Evolutionary conservation across 352 stramenopile genomes (phyloP).

Genomic region (Phytophthora macrochlamydospora): DNA sequence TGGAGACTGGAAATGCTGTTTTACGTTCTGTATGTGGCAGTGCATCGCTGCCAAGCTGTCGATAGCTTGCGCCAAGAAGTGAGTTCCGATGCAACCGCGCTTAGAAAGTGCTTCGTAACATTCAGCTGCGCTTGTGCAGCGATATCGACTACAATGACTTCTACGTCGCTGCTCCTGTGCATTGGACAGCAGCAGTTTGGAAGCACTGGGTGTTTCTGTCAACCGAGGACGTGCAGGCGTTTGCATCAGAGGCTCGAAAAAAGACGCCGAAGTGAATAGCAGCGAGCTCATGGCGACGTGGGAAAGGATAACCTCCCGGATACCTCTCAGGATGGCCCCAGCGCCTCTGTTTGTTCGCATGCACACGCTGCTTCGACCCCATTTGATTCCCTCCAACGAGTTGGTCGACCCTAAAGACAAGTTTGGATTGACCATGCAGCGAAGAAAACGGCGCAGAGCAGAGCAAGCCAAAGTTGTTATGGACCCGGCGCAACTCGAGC

Average conservation of each 20-base stretch:
- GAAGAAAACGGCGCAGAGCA: conserved; percentile 24
- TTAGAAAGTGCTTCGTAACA: conserved; percentile 26
- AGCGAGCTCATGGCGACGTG: conserved; percentile 13
- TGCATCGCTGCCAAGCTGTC: conserved; percentile 36
- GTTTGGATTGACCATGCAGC: conserved; percentile 1
- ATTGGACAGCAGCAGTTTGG: conserved; percentile 62
- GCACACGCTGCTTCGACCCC: conserved; percentile 29
- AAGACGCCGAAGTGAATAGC: conserved; percentile 17
- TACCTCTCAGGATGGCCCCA: conserved; percentile 13
- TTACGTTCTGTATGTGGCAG: conserved; percentile 51
- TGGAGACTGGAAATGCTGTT: conserved; percentile 25
- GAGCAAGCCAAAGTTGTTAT: conserved; percentile 1
- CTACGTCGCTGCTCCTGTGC: conserved; percentile 44
- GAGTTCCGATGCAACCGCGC: conserved; percentile 18
- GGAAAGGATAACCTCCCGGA: conserved; percentile 2
- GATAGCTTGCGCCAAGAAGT: conserved; percentile 27
- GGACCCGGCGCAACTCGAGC: conserved; percentile 42
- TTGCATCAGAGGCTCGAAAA: conserved; percentile 31
- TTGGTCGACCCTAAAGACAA: conserved; percentile 20
- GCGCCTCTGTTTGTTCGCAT: conserved; percentile 28
- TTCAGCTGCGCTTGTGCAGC: conserved; percentile 42
- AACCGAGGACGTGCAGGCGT: conserved; percentile 44
- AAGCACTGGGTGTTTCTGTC: conserved; percentile 54
- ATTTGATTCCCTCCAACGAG: conserved; percentile 20
- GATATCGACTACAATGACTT: conserved; percentile 48